Evolutionary conservation across 441 rosid species (phyloP).

Genomic region (Geranium incanum): DNA sequence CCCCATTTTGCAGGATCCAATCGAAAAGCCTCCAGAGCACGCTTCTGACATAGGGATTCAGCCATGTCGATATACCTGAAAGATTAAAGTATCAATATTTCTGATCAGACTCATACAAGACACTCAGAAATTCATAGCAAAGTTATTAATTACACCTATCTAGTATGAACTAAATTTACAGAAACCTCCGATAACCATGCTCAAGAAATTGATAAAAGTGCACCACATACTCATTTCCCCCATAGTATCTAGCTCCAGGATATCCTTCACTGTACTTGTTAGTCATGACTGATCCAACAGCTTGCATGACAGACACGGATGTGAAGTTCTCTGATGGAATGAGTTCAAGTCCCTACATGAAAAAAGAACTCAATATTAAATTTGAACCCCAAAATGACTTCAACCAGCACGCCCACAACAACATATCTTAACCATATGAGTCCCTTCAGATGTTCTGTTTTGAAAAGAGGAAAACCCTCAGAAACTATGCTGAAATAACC

Average conservation of each 20-base stretch:
- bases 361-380: not conserved
- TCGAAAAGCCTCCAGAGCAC: constrained; percentile 78
- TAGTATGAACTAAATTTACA: not conserved
- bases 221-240: constrained; percentile 76
- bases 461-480: no score
- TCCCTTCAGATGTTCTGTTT: no score
- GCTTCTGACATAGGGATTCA: constrained; percentile 77
- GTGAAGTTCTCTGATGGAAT: constrained; percentile 95
- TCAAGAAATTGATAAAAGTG: constrained; percentile 12
- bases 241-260: constrained; percentile 94
- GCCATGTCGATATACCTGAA: constrained; percentile 91
- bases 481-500: no score
- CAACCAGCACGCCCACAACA: not conserved
- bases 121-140: not conserved
- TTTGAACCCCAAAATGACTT: not conserved
- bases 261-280: constrained; percentile 97
- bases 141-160: not conserved
- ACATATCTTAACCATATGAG: no score
- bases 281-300: constrained; percentile 87
- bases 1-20: constrained; percentile 94
- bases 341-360: constrained; percentile 67
- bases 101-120: no score
- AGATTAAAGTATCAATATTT: constrained; percentile 17
- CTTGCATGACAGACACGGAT: constrained; percentile 86
- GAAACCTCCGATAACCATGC: constrained; percentile 10